Evolutionary conservation across 352 stramenopile genomes (phyloP).

Genomic region (Phytophthora fragariaefolia): DNA sequence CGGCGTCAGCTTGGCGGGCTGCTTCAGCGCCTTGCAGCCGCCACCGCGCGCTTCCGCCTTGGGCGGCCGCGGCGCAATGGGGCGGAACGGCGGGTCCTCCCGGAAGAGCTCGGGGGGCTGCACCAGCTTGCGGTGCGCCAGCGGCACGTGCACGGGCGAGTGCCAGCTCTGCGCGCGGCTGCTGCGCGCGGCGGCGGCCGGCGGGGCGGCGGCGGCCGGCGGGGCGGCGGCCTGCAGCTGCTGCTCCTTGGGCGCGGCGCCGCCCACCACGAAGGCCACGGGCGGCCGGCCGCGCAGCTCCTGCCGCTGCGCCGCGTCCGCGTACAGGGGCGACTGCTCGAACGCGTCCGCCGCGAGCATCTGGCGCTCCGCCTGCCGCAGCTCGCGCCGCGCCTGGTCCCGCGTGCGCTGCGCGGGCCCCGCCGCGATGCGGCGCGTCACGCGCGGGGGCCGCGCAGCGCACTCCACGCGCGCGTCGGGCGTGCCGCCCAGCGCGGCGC

Average conservation of each 20-base stretch:
- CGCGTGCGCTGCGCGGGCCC: constrained; percentile 13
- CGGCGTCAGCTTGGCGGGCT: constrained; percentile 27
- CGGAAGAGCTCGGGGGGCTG: constrained; percentile 54
- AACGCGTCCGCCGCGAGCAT: too few species aligned
- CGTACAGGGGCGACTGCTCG: constrained; percentile 44
- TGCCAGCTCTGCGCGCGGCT: constrained; percentile 61
- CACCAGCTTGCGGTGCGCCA: constrained; percentile 72
- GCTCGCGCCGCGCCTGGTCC: constrained; percentile 15
- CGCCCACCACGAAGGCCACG: constrained; percentile 53
- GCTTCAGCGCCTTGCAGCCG: constrained; percentile 3
- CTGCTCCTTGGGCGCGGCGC: constrained; percentile 28
- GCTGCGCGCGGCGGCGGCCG: neutral
- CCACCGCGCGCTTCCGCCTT: neutral
- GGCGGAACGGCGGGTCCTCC: constrained; percentile 46
- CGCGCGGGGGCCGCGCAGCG: neutral
- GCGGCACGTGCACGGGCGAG: constrained; percentile 60
- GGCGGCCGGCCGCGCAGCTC: constrained; percentile 46
- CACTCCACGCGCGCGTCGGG: too few species aligned
- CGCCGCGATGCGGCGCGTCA: constrained; percentile 8
- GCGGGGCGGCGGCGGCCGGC: neutral
- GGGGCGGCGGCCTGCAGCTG: constrained; percentile 27
- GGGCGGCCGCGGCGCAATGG: constrained; percentile 23
- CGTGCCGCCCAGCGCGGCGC: too few species aligned
- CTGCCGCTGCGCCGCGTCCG: constrained; percentile 34
- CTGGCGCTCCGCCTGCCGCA: neutral